Evolutionary conservation across 176 grass and related monocot genomes (phyloP).

Genomic region (Rhynchospora breviuscula): DNA sequence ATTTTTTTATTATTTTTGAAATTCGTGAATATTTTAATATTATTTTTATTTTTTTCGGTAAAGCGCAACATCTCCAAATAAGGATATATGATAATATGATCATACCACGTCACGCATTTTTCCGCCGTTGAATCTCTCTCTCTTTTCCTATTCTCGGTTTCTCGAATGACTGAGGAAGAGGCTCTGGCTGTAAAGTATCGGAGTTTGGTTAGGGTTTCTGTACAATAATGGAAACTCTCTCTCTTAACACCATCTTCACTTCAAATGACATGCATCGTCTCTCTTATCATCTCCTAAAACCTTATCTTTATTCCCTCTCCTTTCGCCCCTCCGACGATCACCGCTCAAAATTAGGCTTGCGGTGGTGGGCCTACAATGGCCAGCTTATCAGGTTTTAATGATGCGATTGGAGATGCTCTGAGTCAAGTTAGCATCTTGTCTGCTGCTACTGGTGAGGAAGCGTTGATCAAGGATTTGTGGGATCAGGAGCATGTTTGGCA

Average conservation of each 20-base stretch:
- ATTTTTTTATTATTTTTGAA: no score
- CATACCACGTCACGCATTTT: background rate
- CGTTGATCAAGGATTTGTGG: conserved; percentile 61
- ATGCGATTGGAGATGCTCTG: conserved; percentile 32
- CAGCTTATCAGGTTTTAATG: background rate
- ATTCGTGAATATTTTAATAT: no score
- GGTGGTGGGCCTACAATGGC: background rate
- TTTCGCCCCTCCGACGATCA: conserved; percentile 13
- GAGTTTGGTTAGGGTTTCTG: conserved; percentile 17
- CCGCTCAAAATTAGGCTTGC: background rate
- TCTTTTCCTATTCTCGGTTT: background rate
- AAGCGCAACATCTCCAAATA: background rate
- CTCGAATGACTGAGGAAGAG: background rate
- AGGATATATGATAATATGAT: background rate
- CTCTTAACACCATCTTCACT: conserved; percentile 13
- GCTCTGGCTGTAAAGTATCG: background rate
- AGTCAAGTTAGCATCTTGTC: conserved; percentile 45
- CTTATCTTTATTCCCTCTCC: background rate
- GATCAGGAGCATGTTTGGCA: no score
- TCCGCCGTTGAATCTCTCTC: background rate
- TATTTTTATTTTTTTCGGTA: no score
- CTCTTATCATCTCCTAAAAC: background rate
- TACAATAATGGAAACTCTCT: conserved; percentile 24
- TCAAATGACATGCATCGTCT: background rate
- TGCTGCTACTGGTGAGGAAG: conserved; percentile 52